These are phyloP conservation scores for Fomitopsis palustris DNA, from an alignment of 1,284 basidiomycete genomes.

Conservation along the genomic window DNA sequence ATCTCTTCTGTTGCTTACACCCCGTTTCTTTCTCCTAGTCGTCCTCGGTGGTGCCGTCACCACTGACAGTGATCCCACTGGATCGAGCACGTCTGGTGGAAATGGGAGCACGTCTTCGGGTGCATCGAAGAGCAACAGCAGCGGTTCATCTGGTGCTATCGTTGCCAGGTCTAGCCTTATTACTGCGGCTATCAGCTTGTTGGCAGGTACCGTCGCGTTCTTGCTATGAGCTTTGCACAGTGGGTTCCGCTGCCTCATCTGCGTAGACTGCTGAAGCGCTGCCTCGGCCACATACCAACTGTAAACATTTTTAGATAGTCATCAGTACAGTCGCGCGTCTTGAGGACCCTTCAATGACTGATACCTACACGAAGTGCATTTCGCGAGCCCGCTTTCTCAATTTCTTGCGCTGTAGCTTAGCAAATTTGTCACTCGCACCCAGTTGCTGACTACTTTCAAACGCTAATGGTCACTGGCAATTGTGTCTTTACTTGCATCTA, in stretches of 20 bases:
- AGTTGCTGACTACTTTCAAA: not conserved
- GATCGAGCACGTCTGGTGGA: not conserved
- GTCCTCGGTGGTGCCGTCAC: not conserved
- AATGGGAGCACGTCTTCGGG: not conserved
- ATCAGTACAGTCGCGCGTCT: not conserved
- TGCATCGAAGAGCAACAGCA: not conserved
- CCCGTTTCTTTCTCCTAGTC: not conserved
- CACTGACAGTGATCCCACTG: not conserved
- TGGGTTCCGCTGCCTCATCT: too few species aligned
- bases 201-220: not conserved
- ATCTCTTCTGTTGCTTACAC: not conserved
- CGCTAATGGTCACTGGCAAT: not conserved
- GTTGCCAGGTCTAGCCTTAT: not conserved
- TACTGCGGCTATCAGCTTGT: constrained; percentile 21
- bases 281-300: not conserved
- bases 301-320: not conserved
- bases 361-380: not conserved
- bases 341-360: not conserved
- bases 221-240: not conserved
- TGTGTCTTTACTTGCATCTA: not conserved
- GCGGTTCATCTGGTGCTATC: not conserved
- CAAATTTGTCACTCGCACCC: not conserved
- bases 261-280: too few species aligned
- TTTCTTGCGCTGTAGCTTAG: not conserved
- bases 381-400: not conserved